phyloP scores from a whole-genome alignment of 257 asterid species.

The Solanum tacnaense region DNA sequence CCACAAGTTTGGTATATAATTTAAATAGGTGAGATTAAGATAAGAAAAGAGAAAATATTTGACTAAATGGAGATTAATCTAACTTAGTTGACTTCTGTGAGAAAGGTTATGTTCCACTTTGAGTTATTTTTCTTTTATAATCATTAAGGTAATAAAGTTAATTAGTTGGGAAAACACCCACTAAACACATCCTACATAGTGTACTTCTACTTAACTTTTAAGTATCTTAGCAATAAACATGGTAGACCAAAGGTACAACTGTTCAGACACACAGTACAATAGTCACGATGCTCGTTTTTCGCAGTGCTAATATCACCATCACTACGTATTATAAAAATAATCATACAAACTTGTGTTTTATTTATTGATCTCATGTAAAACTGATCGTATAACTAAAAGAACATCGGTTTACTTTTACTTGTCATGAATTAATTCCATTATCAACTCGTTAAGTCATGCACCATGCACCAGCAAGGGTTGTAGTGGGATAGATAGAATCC shows the following conservation, averaged over 20 bases:
- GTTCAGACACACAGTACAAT: not conserved
- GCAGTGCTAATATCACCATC: not conserved
- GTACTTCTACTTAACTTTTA: not conserved
- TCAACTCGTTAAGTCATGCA: not conserved
- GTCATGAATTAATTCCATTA: not conserved
- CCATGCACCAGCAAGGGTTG: not conserved
- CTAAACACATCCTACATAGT: not conserved
- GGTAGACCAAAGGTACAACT: not conserved
- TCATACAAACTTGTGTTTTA: too few species aligned
- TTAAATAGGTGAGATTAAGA: not conserved
- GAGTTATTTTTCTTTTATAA: not conserved
- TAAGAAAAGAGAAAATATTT: not conserved
- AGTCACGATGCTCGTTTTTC: not conserved
- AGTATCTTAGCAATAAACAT: not conserved
- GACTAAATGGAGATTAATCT: not conserved
- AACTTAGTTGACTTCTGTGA: not conserved
- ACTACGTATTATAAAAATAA: not conserved
- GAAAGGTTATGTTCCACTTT: constrained; percentile 1
- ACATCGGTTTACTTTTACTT: not conserved
- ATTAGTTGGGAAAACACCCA: not conserved
- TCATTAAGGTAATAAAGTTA: not conserved
- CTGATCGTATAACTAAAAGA: not conserved
- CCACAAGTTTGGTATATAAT: not conserved
- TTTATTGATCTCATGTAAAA: too few species aligned
- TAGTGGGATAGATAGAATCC: not conserved